A percentile compares a stretch with the other conserved stretches of the same genome.
Evolutionary conservation across 1,139 yeast species (phyloP).

Genomic region (Yamadazyma sp.): DNA sequence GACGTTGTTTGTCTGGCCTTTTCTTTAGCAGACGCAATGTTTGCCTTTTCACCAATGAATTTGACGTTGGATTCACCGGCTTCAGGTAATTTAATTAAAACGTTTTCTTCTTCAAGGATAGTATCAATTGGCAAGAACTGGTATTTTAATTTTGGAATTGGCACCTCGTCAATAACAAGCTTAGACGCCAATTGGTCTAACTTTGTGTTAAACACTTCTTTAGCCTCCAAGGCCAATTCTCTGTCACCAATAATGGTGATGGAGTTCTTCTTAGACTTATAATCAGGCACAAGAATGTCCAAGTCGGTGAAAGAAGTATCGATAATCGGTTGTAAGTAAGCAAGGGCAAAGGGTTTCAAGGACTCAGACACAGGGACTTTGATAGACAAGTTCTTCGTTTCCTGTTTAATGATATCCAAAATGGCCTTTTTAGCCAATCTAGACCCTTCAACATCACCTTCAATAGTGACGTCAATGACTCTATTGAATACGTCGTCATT

Average conservation of each 20-base stretch:
- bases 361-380: slow-evolving; percentile 47
- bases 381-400: slow-evolving; percentile 58
- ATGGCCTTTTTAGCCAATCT: slow-evolving; percentile 71
- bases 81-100: slow-evolving; percentile 60
- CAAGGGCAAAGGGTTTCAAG: slow-evolving; percentile 53
- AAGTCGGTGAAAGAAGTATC: slow-evolving; percentile 24
- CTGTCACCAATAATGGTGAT: slow-evolving; percentile 63
- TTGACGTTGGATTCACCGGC: slow-evolving; percentile 48
- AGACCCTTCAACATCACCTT: slow-evolving; percentile 87
- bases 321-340: slow-evolving; percentile 22
- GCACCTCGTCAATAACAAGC: slow-evolving; percentile 35
- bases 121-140: slow-evolving; percentile 47
- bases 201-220: slow-evolving; percentile 44
- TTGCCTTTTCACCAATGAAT: slow-evolving; percentile 62
- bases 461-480: slow-evolving; percentile 60
- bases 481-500: slow-evolving; percentile 53
- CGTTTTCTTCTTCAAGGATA: slow-evolving; percentile 54
- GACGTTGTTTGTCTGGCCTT: slow-evolving; percentile 52
- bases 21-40: slow-evolving; percentile 62
- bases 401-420: slow-evolving; percentile 70
- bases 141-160: slow-evolving; percentile 44
- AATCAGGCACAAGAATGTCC: slow-evolving; percentile 36
- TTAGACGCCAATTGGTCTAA: slow-evolving; percentile 47
- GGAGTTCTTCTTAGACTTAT: slow-evolving; percentile 25
- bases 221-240: slow-evolving; percentile 52